These are phyloP conservation scores for Podospora conica DNA, from an alignment of 495 filamentous ascomycete genomes.

Conservation along the genomic window DNA sequence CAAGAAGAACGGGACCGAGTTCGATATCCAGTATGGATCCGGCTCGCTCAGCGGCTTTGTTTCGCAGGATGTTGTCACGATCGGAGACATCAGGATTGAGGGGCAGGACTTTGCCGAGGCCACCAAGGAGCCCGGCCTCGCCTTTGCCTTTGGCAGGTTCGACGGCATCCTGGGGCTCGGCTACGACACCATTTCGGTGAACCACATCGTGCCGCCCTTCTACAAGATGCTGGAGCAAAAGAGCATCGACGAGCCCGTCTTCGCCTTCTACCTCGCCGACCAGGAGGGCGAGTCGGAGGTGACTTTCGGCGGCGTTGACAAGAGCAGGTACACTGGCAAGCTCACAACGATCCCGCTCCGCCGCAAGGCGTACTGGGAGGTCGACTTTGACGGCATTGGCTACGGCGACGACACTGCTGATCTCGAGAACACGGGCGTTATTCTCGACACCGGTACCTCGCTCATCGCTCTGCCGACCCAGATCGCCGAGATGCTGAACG, in stretches of 20 bases:
- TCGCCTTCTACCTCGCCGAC: conserved; percentile 88
- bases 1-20: conserved; percentile 84
- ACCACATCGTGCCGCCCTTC: conserved; percentile 89
- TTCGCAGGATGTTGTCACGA: conserved; percentile 75
- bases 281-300: conserved; percentile 77
- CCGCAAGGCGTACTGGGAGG: conserved; percentile 99
- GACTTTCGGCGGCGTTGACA: conserved; percentile 85
- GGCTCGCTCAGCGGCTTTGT: conserved; percentile 92
- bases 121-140: conserved; percentile 86
- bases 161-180: conserved; percentile 97
- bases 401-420: conserved; percentile 80
- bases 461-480: conserved; percentile 90
- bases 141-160: conserved; percentile 96
- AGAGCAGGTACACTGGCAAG: conserved; percentile 81
- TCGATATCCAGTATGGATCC: conserved; percentile 94
- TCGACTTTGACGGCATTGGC: conserved; percentile 85
- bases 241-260: conserved; percentile 84
- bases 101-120: conserved; percentile 93
- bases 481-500: conserved; percentile 94
- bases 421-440: conserved; percentile 88
- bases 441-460: conserved; percentile 97
- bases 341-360: conserved; percentile 88
- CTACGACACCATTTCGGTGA: conserved; percentile 92
- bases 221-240: conserved; percentile 91
- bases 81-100: conserved; percentile 84